Base-by-base conservation (phyloP, 441 rosid species). In the Syzygium malaccense region DNA sequence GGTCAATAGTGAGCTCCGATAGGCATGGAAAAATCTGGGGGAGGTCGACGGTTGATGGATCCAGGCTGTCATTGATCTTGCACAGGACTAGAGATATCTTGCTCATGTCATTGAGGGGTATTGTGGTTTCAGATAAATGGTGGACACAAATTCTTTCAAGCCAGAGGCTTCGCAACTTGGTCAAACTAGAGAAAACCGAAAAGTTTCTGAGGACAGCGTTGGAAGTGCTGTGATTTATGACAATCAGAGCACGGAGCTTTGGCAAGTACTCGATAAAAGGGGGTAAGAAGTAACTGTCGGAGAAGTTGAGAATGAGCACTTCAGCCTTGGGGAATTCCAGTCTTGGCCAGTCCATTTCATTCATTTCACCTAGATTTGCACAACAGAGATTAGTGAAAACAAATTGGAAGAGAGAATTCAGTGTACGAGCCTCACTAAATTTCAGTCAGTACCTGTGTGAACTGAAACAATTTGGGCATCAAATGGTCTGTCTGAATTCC, bases 241-340 rank as follows among this genome's bases (percentile, higher is more conserved):
- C 89, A 55, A 96, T 92, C 54, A 96, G 91, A 78, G 97, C 97
- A 89, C 95, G 91, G n/a, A 95, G 98, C 90, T 91, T 93, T 55
- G 92, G 93, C 99, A 97, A 95, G 90, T 94, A 86, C n/a, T 90
- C 91, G 12, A 95, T 92, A 87, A 97, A 97, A 49, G 98, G 98
- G 56, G 98, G 99, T 88, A 97, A 87, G 90, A 94, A 92, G 88
- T 92, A 97, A 88, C 93, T 93, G 55, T 91, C 89, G 8, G 97
- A 89, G 90, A 96, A 95, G 91, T 95, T 95, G 54, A 97, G 90
- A 64, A 97, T 91, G 85, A 96, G 97, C 80, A 95, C 97, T 93
- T 96, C 97, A 55, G 98, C 96, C 91, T 94, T 94, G 5, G 98
- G 99, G 88, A 97, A 95, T 55, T 95, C 95, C 94, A 96, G 91